phyloP scores from a whole-genome alignment of 306 rosid species.

The Dalbergia cultrata region DNA sequence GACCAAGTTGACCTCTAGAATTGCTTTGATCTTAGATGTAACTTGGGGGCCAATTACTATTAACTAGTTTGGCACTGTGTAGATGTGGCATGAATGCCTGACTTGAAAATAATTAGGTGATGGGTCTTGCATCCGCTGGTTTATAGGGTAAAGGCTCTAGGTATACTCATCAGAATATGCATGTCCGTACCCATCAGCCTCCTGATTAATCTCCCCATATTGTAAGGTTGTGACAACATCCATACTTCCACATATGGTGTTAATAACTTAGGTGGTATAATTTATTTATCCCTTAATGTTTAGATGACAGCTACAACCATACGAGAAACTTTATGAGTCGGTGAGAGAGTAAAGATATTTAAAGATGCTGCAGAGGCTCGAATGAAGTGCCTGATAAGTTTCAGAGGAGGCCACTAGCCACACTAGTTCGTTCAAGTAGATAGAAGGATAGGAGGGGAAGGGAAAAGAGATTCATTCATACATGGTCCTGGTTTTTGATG shows the following conservation, averaged over 20 bases:
- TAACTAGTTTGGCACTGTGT: constrained; percentile 28
- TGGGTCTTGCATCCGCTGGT: constrained; percentile 19
- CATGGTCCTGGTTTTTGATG: not conserved
- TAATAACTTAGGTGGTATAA: constrained; percentile 23
- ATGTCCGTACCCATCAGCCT: constrained; percentile 16
- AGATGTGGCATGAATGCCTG: constrained; percentile 36
- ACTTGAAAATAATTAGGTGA: constrained; percentile 19
- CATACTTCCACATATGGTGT: not conserved
- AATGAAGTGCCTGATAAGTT: not conserved
- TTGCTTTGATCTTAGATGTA: constrained; percentile 13
- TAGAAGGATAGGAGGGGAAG: not conserved
- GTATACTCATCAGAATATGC: constrained; percentile 24
- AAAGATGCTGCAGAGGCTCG: constrained; percentile 1
- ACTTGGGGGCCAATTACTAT: constrained; percentile 10
- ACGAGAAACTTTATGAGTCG: not conserved
- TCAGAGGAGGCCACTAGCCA: not conserved
- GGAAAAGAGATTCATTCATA: not conserved
- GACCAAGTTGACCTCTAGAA: constrained; percentile 33
- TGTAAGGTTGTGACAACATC: not conserved
- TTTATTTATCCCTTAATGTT: constrained; percentile 29
- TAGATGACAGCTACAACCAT: not conserved
- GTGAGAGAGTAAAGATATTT: not conserved
- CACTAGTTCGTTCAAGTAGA: constrained; percentile 5
- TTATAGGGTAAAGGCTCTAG: constrained; percentile 1
- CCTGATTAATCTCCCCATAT: constrained; percentile 19